phyloP scores from a whole-genome alignment of 2,329 filamentous ascomycete genomes.

The Leptographium wingfieldii region DNA sequence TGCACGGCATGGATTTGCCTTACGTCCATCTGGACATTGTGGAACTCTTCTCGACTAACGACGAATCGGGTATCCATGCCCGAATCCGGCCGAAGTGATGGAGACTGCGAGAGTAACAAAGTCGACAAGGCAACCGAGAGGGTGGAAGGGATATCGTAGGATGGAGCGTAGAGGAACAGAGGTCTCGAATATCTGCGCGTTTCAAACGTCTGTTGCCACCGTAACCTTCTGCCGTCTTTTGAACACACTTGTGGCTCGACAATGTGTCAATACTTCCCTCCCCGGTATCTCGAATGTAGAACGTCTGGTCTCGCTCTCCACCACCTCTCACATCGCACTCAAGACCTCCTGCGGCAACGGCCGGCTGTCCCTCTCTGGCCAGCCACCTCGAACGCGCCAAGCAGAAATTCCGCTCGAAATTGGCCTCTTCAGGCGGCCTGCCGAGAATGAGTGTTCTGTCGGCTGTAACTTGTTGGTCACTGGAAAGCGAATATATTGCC shows the following conservation, averaged over 20 bases:
- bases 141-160: background rate
- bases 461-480: background rate
- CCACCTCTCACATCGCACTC: slow-evolving; percentile 33
- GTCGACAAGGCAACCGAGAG: background rate
- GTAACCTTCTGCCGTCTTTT: background rate
- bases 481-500: background rate
- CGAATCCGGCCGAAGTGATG: slow-evolving; percentile 7
- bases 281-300: background rate
- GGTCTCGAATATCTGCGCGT: background rate
- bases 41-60: slow-evolving; percentile 50
- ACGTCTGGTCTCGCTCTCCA: slow-evolving; percentile 21
- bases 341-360: slow-evolving; percentile 18
- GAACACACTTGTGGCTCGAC: background rate
- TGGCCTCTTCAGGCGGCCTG: background rate
- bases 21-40: slow-evolving; percentile 57
- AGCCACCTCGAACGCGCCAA: background rate
- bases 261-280: background rate
- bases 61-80: slow-evolving; percentile 54
- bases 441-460: background rate
- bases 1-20: slow-evolving; percentile 55
- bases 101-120: background rate
- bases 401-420: background rate
- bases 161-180: background rate
- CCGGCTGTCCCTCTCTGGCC: background rate
- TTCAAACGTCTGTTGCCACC: background rate